Evolutionary conservation across 164 flowering plant species (phyloP).

Genomic region (Vitis rotundifolia): DNA sequence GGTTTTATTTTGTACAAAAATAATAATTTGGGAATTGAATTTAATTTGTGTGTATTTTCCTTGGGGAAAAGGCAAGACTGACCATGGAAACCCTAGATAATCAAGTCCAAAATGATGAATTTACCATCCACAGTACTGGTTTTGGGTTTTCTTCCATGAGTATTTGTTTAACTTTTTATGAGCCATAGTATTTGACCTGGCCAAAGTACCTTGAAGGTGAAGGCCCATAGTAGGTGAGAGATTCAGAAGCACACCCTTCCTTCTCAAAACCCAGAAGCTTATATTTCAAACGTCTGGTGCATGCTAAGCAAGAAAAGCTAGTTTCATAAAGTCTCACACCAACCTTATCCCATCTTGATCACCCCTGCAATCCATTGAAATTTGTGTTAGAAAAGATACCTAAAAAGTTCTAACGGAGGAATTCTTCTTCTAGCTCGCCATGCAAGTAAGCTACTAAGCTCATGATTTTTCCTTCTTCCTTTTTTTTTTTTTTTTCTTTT

Average conservation of each 20-base stretch:
- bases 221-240: conserved; percentile 53
- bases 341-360: background rate
- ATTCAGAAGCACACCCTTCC: conserved; percentile 48
- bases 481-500: too few species aligned
- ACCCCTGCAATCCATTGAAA: background rate
- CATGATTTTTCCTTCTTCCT: too few species aligned
- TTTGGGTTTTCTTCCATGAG: conserved; percentile 18
- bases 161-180: background rate
- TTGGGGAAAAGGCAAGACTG: too few species aligned
- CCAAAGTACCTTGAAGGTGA: conserved; percentile 27
- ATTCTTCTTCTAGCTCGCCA: conserved; percentile 3
- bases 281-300: conserved; percentile 31
- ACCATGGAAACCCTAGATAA: too few species aligned
- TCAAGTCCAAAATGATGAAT: too few species aligned
- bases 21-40: too few species aligned
- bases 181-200: background rate
- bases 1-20: too few species aligned
- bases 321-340: background rate
- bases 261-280: conserved; percentile 14
- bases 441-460: conserved; percentile 23
- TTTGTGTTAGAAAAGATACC: background rate
- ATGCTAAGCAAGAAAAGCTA: conserved; percentile 12
- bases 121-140: too few species aligned
- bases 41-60: too few species aligned
- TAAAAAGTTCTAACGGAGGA: conserved; percentile 2